Base-by-base conservation (phyloP, 208 protist genomes). In the Crithidia acanthocephali region DNA sequence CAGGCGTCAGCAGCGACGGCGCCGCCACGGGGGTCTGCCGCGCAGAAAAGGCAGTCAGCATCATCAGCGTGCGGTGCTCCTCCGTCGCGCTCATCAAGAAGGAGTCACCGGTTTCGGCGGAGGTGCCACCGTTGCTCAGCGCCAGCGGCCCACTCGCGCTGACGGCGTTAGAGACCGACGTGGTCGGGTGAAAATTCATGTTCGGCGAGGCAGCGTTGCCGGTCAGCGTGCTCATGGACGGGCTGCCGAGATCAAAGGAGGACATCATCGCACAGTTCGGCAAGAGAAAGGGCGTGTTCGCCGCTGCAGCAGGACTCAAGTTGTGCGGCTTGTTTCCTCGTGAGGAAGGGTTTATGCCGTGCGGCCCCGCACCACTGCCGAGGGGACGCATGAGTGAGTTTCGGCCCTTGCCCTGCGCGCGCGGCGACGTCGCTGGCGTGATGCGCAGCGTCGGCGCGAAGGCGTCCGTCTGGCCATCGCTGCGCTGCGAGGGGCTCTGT, bases 231-330 rank as follows among this genome's bases (percentile, higher is more conserved):
- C 68, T 73, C 33, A 47, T 25, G 16, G 57, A 47, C 23, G 56
- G 68, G 28, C 68, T 73, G 47, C 25, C 57, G 8, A 73, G 37
- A 9, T 73, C 35, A 3, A 65, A 33, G 15, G 68, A 73, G 3
- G 68, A 73, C 57, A 73, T 65, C 57, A 73, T 65, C 33, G 58
- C 52, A 37, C 68, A 73, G 57, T 73, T 65, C 25, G 58, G 68
- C 32, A 73, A 28, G 9, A 71, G 11, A 9, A 71, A 62, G 0
- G 65, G 55, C 53, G 53, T 59, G 22, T 18, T 37, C 16, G 42
- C n/a, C 1, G 57, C 35, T 28, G 44, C 37, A 28, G 61, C 27
- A 3, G n/a, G 56, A 27, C 18, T 44, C 7, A 28, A 7, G 35
- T 45, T 15, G 56, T 44, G 18, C 1, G 30, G n/a, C 30, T 47